These are phyloP conservation scores for Eucalyptus sp. DNA, from an alignment of 345 rosid genomes.

Conservation along the genomic window DNA sequence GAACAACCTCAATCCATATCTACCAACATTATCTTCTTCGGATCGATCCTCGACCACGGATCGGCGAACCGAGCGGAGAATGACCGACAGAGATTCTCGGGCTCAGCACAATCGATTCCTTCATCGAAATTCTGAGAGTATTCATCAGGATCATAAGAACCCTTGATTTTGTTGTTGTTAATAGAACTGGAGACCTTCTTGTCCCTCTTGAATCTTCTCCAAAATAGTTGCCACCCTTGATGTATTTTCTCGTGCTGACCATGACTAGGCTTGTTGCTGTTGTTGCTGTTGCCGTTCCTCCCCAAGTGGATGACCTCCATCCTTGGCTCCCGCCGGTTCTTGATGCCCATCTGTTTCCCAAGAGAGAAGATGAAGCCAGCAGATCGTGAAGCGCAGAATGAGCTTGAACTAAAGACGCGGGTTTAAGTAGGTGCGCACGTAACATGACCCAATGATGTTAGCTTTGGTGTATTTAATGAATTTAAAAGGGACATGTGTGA, in stretches of 20 bases:
- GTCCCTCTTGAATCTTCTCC: constrained; percentile 23
- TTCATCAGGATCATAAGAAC: constrained; percentile 17
- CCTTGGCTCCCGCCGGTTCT: neutral
- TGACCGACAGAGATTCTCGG: constrained; percentile 16
- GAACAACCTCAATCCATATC: neutral
- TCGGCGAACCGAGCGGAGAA: constrained; percentile 39
- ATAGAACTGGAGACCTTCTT: neutral
- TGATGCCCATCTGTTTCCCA: neutral
- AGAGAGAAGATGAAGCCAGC: neutral
- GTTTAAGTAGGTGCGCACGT: neutral
- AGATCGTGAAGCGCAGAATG: neutral
- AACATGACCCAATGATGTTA: neutral
- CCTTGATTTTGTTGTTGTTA: neutral
- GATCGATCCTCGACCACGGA: constrained; percentile 9
- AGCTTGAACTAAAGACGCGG: neutral
- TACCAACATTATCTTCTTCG: neutral
- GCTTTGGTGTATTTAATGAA: neutral
- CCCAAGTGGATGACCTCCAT: neutral
- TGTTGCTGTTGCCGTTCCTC: neutral
- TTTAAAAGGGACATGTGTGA: neutral
- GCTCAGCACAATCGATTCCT: constrained; percentile 8
- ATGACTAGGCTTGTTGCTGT: neutral
- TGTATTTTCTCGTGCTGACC: neutral
- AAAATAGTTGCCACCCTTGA: constrained; percentile 10
- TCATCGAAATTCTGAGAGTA: constrained; percentile 35